Base-by-base conservation (phyloP, 805 yeast genomes). In the Kregervanrija pseudodelftensis region DNA sequence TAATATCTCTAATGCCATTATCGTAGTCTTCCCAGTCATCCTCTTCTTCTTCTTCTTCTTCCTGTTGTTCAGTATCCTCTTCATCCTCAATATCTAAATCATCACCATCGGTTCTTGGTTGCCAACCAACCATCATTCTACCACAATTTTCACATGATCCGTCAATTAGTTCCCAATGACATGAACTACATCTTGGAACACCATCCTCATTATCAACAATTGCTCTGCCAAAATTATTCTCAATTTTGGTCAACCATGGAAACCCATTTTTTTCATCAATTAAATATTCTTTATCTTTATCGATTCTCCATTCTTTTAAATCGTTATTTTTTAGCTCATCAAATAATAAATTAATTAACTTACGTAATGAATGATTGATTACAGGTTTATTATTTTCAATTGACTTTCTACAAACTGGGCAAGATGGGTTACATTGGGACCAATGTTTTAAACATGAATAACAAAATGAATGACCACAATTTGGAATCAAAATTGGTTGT, bases 151-250 rank as follows among this genome's bases (percentile, higher is more conserved):
- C 69, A 55, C 93, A 85, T n/a, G 63, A 67, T 3, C 72, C 64
- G 0, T 85, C 88, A 48, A 76, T 77, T 1, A 83, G 79, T 54
- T 85, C 91, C 91, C 91, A 85, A 55, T 80, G 88, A 58, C 93
- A 85, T 45, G 77, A 74, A 8, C 84, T 76, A 56, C 93, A 85
- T 44, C 91, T 63, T 0, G 84, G 77, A 9, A 84, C 85, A 2
- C 89, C 89, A 54, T 85, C 91, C 30, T 77, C 76, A 30, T 66
- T 67, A 54, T 82, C 89, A 1, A 80, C 66, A 3, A 79, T 60
- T 0, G 82, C 79, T 12, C 69, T 60, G 2, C 78, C 75, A 13
- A 70, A 57, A 41, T 62, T 58, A n/a, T 68, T 63, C 59, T 82
- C 81, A 2, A 72, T 57, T 32, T 70, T 72, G 3, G 72, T 72